Evolutionary conservation across 2,329 filamentous ascomycete genomes (phyloP), one percentile per base, ranked within the genome.

Genomic region (Pyricularia pennisetigena): DNA sequence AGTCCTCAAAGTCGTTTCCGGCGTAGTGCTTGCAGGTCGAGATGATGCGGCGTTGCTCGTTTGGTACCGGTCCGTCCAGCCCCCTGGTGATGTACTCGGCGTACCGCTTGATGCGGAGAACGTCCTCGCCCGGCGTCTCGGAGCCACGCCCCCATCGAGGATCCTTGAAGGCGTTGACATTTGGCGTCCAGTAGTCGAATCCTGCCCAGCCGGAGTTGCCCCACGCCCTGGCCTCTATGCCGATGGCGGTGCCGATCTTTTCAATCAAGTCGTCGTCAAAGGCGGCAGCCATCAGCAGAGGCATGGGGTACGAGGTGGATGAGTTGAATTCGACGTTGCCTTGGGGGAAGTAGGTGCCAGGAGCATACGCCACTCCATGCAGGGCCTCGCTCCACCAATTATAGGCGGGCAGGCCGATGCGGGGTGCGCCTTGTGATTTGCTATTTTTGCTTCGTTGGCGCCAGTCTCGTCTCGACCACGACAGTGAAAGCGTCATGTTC

Each of bases 121-220:
- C 26, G 32, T 75, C 74, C 66, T 76, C 74, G 2, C 75, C 73
- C 0, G 75, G 74, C 0, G 74, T 74, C 68, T 88, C 85, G 70
- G 83, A 80, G 0, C 86, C 86, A 5, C 86, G 79, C 0, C 86
- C 86, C 86, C 86, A 88, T 26, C 87, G 78, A 0, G 87, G 86
- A 72, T 88, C 86, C 59, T 83, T 83, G 77, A 85, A 90, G 0
- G 85, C 82, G 71, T 89, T 90, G 74, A 90, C 87, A 72, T 90
- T 90, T 0, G 88, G 88, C 0, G 88, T 87, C 83, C 85, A 89
- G 72, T 81, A 87, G 73, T 88, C 82, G 7, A 86, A 75, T 0
- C 75, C 75, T 8, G 75, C 73, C 16, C 71, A 70, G 7, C 73
- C 74, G 23, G 65, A 71, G 65, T 78, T 78, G 69, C 72, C 73